Percentiles rank a stretch among this genome's conserved stretches.
phyloP scores from a whole-genome alignment of 257 asterid genomes.

The Solanum sejunctum region DNA sequence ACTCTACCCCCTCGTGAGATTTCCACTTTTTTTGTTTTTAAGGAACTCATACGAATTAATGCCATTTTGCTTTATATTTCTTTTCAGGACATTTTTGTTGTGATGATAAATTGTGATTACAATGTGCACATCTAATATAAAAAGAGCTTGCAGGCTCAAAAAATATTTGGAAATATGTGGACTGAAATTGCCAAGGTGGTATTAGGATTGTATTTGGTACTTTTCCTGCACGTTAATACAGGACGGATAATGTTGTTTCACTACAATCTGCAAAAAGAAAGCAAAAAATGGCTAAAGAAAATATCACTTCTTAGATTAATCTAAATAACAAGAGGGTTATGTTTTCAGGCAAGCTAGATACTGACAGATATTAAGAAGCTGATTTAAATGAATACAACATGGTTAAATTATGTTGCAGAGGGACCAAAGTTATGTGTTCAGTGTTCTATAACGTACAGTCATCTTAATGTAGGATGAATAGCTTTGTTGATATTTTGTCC shows the following conservation, averaged over 20 bases:
- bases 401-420: neutral
- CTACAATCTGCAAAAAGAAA: conserved; percentile 89
- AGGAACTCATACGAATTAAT: neutral
- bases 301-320: conserved; percentile 51
- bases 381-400: conserved; percentile 31
- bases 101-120: neutral
- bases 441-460: neutral
- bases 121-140: neutral
- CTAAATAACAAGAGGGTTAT: conserved; percentile 68
- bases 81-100: neutral
- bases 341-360: conserved; percentile 28
- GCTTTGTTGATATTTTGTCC: conserved; percentile 23
- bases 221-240: conserved; percentile 4
- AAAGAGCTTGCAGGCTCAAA: conserved; percentile 59
- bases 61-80: neutral
- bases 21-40: neutral
- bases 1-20: too few species aligned
- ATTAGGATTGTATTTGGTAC: conserved; percentile 29
- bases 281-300: conserved; percentile 75
- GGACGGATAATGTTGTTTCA: conserved; percentile 98
- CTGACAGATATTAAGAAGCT: conserved; percentile 43
- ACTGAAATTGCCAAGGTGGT: conserved; percentile 98
- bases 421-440: neutral
- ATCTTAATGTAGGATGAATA: conserved; percentile 29
- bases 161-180: conserved; percentile 90